These are phyloP conservation scores for Botrytis deweyae DNA, from an alignment of 2,329 filamentous ascomycete species.

Conservation along the genomic window DNA sequence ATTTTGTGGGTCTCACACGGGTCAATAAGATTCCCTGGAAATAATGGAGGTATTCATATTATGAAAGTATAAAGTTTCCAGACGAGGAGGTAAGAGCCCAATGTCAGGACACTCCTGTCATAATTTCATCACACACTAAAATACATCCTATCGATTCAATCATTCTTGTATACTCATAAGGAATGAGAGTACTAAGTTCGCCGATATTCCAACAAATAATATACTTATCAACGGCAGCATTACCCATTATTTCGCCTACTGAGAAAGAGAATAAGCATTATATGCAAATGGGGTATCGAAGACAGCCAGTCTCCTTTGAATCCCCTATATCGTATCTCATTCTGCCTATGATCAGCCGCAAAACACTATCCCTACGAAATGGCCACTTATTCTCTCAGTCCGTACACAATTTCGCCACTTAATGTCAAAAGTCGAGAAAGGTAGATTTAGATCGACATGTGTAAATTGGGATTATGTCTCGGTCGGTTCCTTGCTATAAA, in stretches of 20 bases:
- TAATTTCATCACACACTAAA: not conserved
- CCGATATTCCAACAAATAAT: not conserved
- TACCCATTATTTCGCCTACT: too few species aligned
- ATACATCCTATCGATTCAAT: not conserved
- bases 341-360: not conserved
- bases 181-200: accelerated
- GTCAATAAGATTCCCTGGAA: not conserved
- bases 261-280: too few species aligned
- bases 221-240: not conserved
- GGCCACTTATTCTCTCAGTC: not conserved
- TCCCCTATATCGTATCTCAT: not conserved
- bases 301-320: not conserved
- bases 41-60: too few species aligned
- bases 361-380: not conserved
- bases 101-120: too few species aligned
- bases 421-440: not conserved
- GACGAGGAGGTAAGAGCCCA: too few species aligned
- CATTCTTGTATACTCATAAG: not conserved
- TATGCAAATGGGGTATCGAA: not conserved
- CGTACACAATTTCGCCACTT: not conserved
- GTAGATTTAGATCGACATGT: too few species aligned
- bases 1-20: not conserved
- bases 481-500: not conserved
- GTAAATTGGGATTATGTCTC: not conserved
- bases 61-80: too few species aligned